Conservation (phyloP, 2,329 filamentous ascomycete genomes). For the Ustilaginoidea virens region DNA sequence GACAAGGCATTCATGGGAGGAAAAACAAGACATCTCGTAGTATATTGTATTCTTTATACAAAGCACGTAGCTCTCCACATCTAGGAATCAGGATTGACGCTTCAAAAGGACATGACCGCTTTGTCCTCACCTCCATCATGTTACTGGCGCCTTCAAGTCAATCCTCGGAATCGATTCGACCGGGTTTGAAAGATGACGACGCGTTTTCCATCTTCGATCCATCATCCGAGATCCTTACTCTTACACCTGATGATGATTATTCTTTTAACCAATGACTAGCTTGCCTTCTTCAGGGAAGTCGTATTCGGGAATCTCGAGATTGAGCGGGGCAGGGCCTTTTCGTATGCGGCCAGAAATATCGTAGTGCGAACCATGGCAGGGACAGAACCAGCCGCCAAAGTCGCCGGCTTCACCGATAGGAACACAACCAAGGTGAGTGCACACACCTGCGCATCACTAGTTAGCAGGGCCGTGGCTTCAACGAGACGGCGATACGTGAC, state of each 20-base stretch:
- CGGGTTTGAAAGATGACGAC: too few relatives aligned
- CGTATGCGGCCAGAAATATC: constrained; percentile 97
- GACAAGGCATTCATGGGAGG: background rate
- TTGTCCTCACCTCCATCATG: too few relatives aligned
- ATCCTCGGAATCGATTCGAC: too few relatives aligned
- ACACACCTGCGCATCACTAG: constrained; percentile 51
- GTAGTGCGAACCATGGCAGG: constrained; percentile 99
- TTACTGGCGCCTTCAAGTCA: too few relatives aligned
- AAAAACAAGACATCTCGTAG: constrained; percentile 7
- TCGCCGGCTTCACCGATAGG: constrained; percentile 98
- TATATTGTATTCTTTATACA: constrained; percentile 23
- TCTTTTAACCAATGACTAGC: constrained; percentile 76
- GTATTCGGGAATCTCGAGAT: constrained; percentile 88
- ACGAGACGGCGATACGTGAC: too few relatives aligned
- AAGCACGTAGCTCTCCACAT: constrained; percentile 17
- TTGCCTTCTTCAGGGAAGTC: constrained; percentile 82
- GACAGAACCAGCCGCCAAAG: constrained; percentile 99
- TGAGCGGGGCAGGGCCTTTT: constrained; percentile 92
- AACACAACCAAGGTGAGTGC: constrained; percentile 98
- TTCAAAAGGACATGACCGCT: constrained; percentile 9
- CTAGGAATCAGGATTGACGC: constrained; percentile 17
- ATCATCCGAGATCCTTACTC: constrained; percentile 9
- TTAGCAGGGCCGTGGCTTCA: too few relatives aligned
- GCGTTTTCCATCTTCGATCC: too few relatives aligned
- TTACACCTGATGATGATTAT: constrained; percentile 8